These are phyloP conservation scores for Aspergillus incahuasiensis DNA, from an alignment of 495 filamentous ascomycete species.

Conservation along the genomic window DNA sequence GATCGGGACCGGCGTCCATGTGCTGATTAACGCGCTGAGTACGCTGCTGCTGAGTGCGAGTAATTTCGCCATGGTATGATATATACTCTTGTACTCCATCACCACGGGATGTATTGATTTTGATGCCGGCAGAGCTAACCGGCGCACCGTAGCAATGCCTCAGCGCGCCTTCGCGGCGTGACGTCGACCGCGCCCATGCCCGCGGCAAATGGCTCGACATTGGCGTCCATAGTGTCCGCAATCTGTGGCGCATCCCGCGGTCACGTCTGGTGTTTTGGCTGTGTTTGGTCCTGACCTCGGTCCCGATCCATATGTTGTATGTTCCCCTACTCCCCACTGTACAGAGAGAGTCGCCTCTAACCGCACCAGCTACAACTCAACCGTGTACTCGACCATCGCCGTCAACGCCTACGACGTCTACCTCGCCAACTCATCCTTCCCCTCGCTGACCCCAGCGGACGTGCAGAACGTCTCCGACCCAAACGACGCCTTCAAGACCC, in stretches of 20 bases:
- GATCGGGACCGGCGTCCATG: not conserved
- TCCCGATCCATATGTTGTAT: conserved; percentile 5
- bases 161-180: not conserved
- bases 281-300: not conserved
- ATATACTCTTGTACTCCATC: not conserved
- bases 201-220: conserved; percentile 1
- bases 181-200: conserved; percentile 2
- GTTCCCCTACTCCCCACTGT: not conserved
- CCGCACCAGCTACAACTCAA: conserved; percentile 3
- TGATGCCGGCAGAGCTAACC: not conserved
- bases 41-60: conserved; percentile 4
- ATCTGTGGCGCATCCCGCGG: not conserved
- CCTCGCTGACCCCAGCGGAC: not conserved
- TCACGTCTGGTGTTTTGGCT: not conserved
- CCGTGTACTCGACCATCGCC: not conserved
- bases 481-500: no score
- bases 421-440: not conserved
- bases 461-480: not conserved
- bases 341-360: not conserved
- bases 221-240: conserved; percentile 8
- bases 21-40: conserved; percentile 7
- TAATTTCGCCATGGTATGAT: conserved; percentile 4
- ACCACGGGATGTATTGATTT: not conserved
- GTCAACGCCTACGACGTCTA: conserved; percentile 6
- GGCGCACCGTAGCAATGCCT: conserved; percentile 1